Base-by-base conservation (phyloP, 768 basidiomycete species). In the Hericium coralloides region DNA sequence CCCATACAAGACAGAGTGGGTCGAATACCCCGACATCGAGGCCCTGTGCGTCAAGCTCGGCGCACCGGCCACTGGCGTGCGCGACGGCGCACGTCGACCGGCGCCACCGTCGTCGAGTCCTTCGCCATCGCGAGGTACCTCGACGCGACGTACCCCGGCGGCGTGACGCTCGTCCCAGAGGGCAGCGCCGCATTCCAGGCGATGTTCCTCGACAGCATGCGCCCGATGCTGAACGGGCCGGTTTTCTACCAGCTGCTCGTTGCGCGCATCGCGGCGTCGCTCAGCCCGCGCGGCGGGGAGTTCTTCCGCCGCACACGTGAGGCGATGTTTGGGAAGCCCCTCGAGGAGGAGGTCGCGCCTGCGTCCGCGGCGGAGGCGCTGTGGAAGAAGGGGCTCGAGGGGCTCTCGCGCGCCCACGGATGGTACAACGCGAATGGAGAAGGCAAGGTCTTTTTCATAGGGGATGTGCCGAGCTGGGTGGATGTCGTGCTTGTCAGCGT, bases 1-100 rank as follows among this genome's bases (percentile, higher is more conserved):
- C 17, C 60, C 72, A 3, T 75, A 76, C 67, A 70, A 69, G 56
- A 79, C 78, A 7, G 69, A 73, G 45, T 77, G 75, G 73, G 58
- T 80, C 55, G 77, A 79, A 55, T 76, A 71, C 57, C 74, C 75
- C 2, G 76, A 81, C 47, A 76, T 83, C 52, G 71, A 66, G 57
- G 23, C 50, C 1, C 64, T 60, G 41, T 45, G 43, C 43, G 43
- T 7, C 4, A 17, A 45, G 22, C 5, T 45, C 43, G n/a, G 43
- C 14, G 39, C 39, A 10, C 12, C 39, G n/a, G 12, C 6, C 43
- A 45, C 8, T 14, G 10, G 15, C 43, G 43, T 45, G 15, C 43
- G 15, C 43, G 22, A n/a, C 10, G 43, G 12, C 43, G 10, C 22
- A 7, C n/a, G 12, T n/a, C 14, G n/a, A 45, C 43, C 17, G 43